Evolutionary conservation across 345 rosid species (phyloP).

Genomic region (Camelina hispida): DNA sequence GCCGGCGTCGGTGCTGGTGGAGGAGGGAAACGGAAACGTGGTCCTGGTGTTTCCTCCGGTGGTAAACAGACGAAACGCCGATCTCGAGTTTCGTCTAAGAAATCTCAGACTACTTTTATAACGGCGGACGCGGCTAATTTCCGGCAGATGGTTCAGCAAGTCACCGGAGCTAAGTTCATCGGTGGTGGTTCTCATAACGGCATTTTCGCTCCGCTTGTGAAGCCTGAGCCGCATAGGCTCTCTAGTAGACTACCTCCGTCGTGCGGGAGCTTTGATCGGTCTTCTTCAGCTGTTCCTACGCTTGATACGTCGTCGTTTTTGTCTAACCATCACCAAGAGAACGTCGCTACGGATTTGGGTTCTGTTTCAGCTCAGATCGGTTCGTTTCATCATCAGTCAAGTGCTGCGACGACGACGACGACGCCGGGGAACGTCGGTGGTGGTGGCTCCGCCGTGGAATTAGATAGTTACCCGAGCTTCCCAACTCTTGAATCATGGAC

Average conservation of each 20-base stretch:
- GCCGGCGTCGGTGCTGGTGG: not conserved
- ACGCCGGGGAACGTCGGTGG: slow-evolving; percentile 5
- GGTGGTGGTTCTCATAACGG: slow-evolving; percentile 20
- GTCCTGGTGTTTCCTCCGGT: slow-evolving; percentile 34
- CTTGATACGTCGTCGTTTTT: slow-evolving; percentile 77
- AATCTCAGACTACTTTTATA: slow-evolving; percentile 79
- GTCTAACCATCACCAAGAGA: slow-evolving; percentile 50
- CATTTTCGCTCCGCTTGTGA: slow-evolving; percentile 50
- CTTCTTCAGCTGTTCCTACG: slow-evolving; percentile 53
- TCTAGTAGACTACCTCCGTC: slow-evolving; percentile 38
- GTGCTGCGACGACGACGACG: slow-evolving; percentile 25
- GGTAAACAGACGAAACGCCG: slow-evolving; percentile 68
- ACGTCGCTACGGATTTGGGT: not conserved
- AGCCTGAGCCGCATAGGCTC: slow-evolving; percentile 65
- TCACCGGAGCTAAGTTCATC: slow-evolving; percentile 66
- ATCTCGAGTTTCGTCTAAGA: slow-evolving; percentile 63
- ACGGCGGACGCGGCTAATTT: slow-evolving; percentile 82
- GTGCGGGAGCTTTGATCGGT: slow-evolving; percentile 20
- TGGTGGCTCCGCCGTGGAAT: slow-evolving; percentile 47
- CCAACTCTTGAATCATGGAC: slow-evolving; percentile 96
- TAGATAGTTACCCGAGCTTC: slow-evolving; percentile 52
- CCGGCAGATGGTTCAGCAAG: slow-evolving; percentile 93
- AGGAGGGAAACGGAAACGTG: slow-evolving; percentile 44
- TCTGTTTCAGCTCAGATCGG: not conserved
- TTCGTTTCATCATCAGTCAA: slow-evolving; percentile 44